Conservation (phyloP, 805 yeast genomes). For the Hanseniaspora guilliermondii region DNA sequence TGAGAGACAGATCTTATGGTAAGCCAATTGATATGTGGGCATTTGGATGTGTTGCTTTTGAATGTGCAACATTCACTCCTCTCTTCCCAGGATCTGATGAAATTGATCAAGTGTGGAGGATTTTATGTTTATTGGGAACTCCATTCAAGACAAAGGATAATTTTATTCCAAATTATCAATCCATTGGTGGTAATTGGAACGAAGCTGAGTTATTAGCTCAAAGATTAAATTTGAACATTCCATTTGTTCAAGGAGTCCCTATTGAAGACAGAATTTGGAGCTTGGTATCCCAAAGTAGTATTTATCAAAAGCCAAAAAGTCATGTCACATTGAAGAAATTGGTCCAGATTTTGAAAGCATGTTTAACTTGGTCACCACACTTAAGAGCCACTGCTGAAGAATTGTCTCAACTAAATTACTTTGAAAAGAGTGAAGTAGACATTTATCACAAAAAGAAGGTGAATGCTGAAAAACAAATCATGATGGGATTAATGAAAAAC, state of each 20-base stretch:
- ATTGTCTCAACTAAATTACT: conserved; percentile 42
- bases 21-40: conserved; percentile 78
- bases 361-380: conserved; percentile 69
- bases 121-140: conserved; percentile 58
- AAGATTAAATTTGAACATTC: conserved; percentile 45
- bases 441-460: background rate
- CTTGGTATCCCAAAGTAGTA: background rate
- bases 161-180: conserved; percentile 24
- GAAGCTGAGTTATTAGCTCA: conserved; percentile 44
- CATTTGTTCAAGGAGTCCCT: conserved; percentile 40
- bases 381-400: conserved; percentile 41
- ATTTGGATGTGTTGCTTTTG: conserved; percentile 67
- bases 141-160: conserved; percentile 35
- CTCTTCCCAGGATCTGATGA: conserved; percentile 75
- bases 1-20: conserved; percentile 50
- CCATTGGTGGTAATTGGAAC: conserved; percentile 65
- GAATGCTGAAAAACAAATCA: background rate
- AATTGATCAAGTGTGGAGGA: conserved; percentile 62
- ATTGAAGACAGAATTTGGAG: conserved; percentile 26
- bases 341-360: conserved; percentile 32
- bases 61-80: conserved; percentile 59
- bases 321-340: conserved; percentile 27
- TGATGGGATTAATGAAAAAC: background rate
- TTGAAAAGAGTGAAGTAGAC: conserved; percentile 32
- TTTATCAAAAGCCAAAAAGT: conserved; percentile 32